Evolutionary conservation across 176 grass and related monocot genomes (phyloP).

Genomic region (Otatea glauca): DNA sequence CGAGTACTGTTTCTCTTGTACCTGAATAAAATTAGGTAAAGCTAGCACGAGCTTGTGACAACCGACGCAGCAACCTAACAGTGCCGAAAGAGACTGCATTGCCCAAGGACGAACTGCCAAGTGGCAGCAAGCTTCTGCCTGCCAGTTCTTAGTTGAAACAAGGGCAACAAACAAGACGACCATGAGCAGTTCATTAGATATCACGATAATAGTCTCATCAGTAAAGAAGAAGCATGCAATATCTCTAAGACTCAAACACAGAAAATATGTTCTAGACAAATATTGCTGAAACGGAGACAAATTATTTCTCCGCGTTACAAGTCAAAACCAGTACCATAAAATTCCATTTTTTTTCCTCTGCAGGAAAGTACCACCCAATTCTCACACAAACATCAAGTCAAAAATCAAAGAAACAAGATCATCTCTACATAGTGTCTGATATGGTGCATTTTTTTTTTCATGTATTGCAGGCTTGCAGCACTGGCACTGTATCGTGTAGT

Average conservation of each 20-base stretch:
- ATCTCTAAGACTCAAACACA: neutral
- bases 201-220: neutral
- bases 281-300: neutral
- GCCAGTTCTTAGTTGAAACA: conserved; percentile 3
- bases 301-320: neutral
- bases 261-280: neutral
- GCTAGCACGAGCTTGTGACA: neutral
- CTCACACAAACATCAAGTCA: neutral
- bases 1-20: neutral
- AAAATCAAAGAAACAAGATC: neutral
- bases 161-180: neutral
- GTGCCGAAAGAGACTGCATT: neutral
- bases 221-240: neutral
- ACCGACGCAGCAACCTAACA: neutral
- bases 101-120: neutral
- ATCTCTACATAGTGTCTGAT: neutral
- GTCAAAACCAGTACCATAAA: neutral
- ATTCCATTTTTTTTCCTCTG: neutral
- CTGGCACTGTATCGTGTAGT: neutral
- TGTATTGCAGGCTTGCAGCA: too few species aligned
- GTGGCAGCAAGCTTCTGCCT: conserved; percentile 8
- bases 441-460: neutral
- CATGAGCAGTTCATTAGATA: neutral
- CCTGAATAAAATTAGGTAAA: conserved; percentile 5
- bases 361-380: neutral